Base-by-base conservation (phyloP, 2,329 filamentous ascomycete species). In the Biscogniauxia mediterranea region DNA sequence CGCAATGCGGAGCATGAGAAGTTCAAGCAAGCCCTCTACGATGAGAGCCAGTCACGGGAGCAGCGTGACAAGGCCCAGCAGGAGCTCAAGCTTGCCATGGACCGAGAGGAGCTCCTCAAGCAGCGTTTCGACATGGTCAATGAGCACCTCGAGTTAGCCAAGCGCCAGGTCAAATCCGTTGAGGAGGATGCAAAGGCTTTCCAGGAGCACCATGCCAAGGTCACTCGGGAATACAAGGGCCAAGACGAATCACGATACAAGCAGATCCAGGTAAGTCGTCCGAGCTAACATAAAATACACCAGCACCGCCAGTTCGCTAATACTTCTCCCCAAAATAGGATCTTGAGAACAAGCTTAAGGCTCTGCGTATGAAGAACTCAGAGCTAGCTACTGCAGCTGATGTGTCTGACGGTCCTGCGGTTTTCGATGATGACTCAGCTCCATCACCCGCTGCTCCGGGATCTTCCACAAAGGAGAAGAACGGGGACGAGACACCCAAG, bases 251-350 rank as follows among this genome's bases (percentile, higher is more conserved):
- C 63, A 15, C 65, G 70, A 9, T 61, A 54, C 42, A 55, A 64
- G n/a, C 58, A 65, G 11, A 61, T 73, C 23, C 61, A 66, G 38
- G 72, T 73, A 68, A 64, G 70, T 63, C 6, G 38, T 23, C 21
- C 8, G n/a, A 13, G 2, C 13, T 25, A 11, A 23, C 54, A 11
- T 13, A 2, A 20, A 50, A 32, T 9, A 32, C 3, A 8, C 28
- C 19, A 25, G 17, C 32, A 52, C 9, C n/a, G 8, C 50, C n/a
- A 5, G 23, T 25, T 46, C 11, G 25, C 19, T 52, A 13, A 54
- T 66, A 65, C 65, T 42, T 26, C 28, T 7, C 9, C 8, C 11
- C 42, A 55, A 21, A 20, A 26, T 42, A 73, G 72, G 54, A 54
- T 13, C 66, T 73, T 1, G 63, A 71, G 56, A 52, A 57, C 20